A percentile compares a stretch with the other conserved stretches of the same genome.
Evolutionary conservation across 2,329 filamentous ascomycete species (phyloP).

Genomic region (Tetracladium maxilliforme): DNA sequence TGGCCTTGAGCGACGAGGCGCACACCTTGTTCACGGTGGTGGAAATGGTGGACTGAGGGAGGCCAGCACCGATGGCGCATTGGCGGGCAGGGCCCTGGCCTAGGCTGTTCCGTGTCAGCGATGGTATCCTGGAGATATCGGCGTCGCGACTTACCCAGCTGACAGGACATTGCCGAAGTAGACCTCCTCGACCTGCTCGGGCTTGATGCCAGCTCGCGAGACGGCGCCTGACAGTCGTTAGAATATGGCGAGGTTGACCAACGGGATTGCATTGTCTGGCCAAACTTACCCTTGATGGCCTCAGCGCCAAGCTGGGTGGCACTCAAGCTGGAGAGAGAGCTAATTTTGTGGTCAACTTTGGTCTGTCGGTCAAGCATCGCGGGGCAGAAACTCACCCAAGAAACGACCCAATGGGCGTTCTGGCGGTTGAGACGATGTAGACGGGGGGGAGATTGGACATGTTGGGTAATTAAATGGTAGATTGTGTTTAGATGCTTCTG

Average conservation of each 20-base stretch:
- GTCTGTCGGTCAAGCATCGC: constrained; percentile 4
- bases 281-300: constrained; percentile 68
- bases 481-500: constrained; percentile 1
- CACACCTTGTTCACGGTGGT: constrained; percentile 99
- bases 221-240: constrained; percentile 53
- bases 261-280: neutral
- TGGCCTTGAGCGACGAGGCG: constrained; percentile 85
- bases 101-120: constrained; percentile 38
- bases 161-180: constrained; percentile 98
- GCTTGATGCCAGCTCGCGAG: constrained; percentile 74
- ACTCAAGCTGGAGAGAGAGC: constrained; percentile 75
- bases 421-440: constrained; percentile 85
- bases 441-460: constrained; percentile 78
- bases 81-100: constrained; percentile 95
- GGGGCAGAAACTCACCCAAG: constrained; percentile 63
- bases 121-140: neutral
- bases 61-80: constrained; percentile 79
- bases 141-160: constrained; percentile 52
- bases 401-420: constrained; percentile 89
- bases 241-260: neutral
- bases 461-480: constrained; percentile 14
- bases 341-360: constrained; percentile 19
- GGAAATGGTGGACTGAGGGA: constrained; percentile 63
- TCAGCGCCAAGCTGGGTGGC: constrained; percentile 78
- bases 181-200: constrained; percentile 85